Evolutionary conservation across 345 rosid species (phyloP).

Genomic region (Arabis hirsuta): DNA sequence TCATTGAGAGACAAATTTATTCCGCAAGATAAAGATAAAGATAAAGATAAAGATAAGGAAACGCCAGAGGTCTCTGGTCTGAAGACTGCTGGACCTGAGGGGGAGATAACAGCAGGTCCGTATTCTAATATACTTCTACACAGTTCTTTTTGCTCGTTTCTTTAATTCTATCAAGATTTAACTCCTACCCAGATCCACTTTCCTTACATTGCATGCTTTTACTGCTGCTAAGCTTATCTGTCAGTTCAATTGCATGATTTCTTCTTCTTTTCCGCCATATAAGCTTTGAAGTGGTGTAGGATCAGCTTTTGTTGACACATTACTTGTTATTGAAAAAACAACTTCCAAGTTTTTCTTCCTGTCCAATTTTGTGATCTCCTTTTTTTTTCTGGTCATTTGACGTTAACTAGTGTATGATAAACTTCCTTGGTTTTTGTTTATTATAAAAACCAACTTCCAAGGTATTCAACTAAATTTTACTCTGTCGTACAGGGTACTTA

Average conservation of each 20-base stretch:
- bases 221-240: constrained; percentile 15
- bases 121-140: background rate
- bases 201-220: constrained; percentile 12
- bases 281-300: constrained; percentile 2
- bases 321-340: background rate
- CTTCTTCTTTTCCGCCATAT: background rate
- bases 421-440: constrained; percentile 1
- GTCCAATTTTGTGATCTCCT: background rate
- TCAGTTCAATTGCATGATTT: background rate
- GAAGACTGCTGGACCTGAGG: constrained; percentile 82
- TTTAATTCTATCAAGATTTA: too few relatives aligned
- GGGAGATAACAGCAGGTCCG: constrained; percentile 92
- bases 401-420: constrained; percentile 2
- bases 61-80: constrained; percentile 63
- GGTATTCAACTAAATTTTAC: constrained; percentile 12
- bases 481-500: constrained; percentile 64
- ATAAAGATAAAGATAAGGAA: constrained; percentile 71
- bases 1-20: constrained; percentile 75
- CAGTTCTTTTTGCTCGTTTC: background rate
- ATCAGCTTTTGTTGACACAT: constrained; percentile 19
- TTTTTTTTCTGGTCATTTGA: constrained; percentile 3
- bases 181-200: background rate
- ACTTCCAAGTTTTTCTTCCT: constrained; percentile 10
- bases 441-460: constrained; percentile 10
- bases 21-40: constrained; percentile 62